phyloP scores from a whole-genome alignment of 495 filamentous ascomycete species.

The Tetracladium setigerum region DNA sequence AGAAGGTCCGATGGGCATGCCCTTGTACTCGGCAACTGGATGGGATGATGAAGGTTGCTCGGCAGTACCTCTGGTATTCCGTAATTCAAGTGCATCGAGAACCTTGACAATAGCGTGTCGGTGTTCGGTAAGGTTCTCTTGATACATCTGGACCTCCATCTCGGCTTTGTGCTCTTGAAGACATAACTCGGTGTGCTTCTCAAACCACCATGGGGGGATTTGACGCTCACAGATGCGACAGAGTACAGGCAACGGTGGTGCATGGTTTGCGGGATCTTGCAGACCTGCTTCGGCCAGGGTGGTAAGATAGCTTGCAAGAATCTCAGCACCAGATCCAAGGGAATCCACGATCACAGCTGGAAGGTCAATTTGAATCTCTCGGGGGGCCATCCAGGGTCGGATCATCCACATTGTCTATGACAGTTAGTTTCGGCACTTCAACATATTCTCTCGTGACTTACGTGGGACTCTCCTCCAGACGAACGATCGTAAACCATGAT shows the following conservation, averaged over 20 bases:
- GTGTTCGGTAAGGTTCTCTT: conserved; percentile 90
- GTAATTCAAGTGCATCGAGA: conserved; percentile 81
- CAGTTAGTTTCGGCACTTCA: conserved; percentile 18
- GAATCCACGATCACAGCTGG: conserved; percentile 88
- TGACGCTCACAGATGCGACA: conserved; percentile 97
- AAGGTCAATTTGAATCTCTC: conserved; percentile 92
- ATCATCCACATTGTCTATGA: conserved; percentile 98
- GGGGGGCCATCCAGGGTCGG: conserved; percentile 78
- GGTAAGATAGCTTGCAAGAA: conserved; percentile 89
- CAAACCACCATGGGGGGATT: conserved; percentile 99
- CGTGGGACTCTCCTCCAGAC: conserved; percentile 81
- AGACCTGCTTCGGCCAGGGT: conserved; percentile 77
- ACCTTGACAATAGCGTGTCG: conserved; percentile 94
- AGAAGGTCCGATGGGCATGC: conserved; percentile 77
- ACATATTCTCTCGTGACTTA: conserved; percentile 37
- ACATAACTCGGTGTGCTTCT: conserved; percentile 95
- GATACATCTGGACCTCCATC: conserved; percentile 92
- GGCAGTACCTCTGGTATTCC: conserved; percentile 55
- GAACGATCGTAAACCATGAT: conserved; percentile 95
- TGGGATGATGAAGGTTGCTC: conserved; percentile 42
- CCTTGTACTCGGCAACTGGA: conserved; percentile 81
- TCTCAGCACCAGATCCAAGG: conserved; percentile 86
- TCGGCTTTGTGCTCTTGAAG: conserved; percentile 93
- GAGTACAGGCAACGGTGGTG: conserved; percentile 82
- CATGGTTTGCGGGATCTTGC: conserved; percentile 71